Conservation (phyloP, 1,284 basidiomycete genomes). For the Malassezia globosa region DNA sequence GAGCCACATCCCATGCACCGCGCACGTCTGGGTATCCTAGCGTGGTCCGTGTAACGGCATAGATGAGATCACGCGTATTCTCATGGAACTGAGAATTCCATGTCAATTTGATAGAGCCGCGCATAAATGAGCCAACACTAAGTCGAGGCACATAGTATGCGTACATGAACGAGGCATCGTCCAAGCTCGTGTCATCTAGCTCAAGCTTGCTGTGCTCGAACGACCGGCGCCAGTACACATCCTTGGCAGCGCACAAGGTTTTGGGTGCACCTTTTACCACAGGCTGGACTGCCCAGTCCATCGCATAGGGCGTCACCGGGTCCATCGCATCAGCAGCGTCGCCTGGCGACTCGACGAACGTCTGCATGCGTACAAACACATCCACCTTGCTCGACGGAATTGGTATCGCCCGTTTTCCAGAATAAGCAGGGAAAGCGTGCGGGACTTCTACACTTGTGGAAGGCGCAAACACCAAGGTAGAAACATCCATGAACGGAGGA, state of each 20-base stretch:
- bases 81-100: slow-evolving; percentile 31
- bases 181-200: not conserved
- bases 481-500: not conserved
- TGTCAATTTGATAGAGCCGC: slow-evolving; percentile 16
- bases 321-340: slow-evolving; percentile 35
- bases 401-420: not conserved
- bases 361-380: slow-evolving; percentile 27
- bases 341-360: slow-evolving; percentile 30
- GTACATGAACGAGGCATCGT: slow-evolving; percentile 16
- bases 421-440: not conserved
- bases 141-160: slow-evolving; percentile 28
- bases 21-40: slow-evolving; percentile 24
- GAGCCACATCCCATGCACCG: slow-evolving; percentile 21
- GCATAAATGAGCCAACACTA: slow-evolving; percentile 21
- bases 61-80: slow-evolving; percentile 26
- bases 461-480: not conserved
- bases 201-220: slow-evolving; percentile 33
- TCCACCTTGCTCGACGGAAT: slow-evolving; percentile 24
- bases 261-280: not conserved
- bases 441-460: not conserved
- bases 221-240: slow-evolving; percentile 15
- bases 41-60: slow-evolving; percentile 20
- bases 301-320: slow-evolving; percentile 24
- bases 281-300: slow-evolving; percentile 23
- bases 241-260: not conserved